These are phyloP conservation scores for Truncatella angustata DNA, from an alignment of 2,329 filamentous ascomycete genomes.

Conservation along the genomic window DNA sequence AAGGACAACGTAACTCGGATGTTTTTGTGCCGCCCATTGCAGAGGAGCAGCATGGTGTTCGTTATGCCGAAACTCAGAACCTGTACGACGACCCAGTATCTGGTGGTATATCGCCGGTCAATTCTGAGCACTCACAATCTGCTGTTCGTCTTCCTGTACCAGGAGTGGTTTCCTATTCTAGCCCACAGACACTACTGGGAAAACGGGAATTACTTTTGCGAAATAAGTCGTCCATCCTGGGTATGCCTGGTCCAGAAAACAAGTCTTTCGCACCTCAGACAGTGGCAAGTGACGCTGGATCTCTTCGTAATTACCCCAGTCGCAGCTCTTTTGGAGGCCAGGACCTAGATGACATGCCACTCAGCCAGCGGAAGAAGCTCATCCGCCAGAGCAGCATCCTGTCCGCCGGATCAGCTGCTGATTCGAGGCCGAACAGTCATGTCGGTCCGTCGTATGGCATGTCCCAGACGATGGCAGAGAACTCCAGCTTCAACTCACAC, in stretches of 20 bases:
- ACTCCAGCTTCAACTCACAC: slow-evolving; percentile 49
- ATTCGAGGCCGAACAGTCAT: slow-evolving; percentile 2
- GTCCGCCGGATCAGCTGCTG: slow-evolving; percentile 17
- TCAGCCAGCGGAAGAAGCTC: slow-evolving; percentile 64
- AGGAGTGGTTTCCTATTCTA: slow-evolving; percentile 49
- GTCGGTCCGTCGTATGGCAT: slow-evolving; percentile 13
- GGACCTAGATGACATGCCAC: slow-evolving; percentile 66
- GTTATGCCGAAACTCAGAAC: neutral
- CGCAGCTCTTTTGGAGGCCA: slow-evolving; percentile 26
- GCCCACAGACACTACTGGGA: slow-evolving; percentile 54
- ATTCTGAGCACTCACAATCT: slow-evolving; percentile 14
- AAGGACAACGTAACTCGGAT: slow-evolving; percentile 23
- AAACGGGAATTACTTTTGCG: slow-evolving; percentile 54
- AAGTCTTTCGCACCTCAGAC: slow-evolving; percentile 15
- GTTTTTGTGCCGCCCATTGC: slow-evolving; percentile 38
- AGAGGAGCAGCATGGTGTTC: slow-evolving; percentile 35
- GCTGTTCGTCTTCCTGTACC: slow-evolving; percentile 30
- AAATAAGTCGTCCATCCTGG: slow-evolving; percentile 43
- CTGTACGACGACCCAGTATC: neutral
- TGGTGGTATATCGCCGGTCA: slow-evolving; percentile 15
- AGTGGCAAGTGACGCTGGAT: slow-evolving; percentile 40
- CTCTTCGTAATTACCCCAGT: slow-evolving; percentile 35
- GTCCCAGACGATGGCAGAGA: slow-evolving; percentile 25
- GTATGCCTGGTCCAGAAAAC: slow-evolving; percentile 19
- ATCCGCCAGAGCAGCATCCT: slow-evolving; percentile 53